phyloP scores from a whole-genome alignment of 495 filamentous ascomycete genomes.

The Xanthoparmelia taractica region DNA sequence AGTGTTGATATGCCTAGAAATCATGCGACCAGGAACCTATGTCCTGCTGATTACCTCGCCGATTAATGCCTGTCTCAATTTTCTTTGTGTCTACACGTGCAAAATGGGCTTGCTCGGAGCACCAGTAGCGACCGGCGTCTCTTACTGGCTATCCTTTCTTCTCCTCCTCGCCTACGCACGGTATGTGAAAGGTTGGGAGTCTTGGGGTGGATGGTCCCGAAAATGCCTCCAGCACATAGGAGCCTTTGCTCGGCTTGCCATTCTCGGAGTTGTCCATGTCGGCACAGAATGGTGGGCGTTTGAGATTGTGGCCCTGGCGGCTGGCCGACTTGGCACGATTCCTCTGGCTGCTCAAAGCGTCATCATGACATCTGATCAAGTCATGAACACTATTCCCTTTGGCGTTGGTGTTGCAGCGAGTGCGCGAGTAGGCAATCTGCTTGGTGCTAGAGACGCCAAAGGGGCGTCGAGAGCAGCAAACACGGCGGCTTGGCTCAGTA shows the following conservation, averaged over 20 bases:
- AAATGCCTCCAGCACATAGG: conserved; percentile 56
- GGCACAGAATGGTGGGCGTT: conserved; percentile 97
- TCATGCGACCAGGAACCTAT: conserved; percentile 83
- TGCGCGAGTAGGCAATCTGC: conserved; percentile 71
- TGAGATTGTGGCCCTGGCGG: conserved; percentile 87
- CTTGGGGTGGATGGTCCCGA: conserved; percentile 76
- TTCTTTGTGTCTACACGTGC: conserved; percentile 68
- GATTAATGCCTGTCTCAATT: conserved; percentile 69
- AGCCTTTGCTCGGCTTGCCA: conserved; percentile 68
- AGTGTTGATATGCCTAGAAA: conserved; percentile 41
- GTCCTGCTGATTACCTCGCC: conserved; percentile 79
- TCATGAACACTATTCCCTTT: conserved; percentile 90
- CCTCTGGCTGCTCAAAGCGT: conserved; percentile 81
- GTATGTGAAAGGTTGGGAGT: conserved; percentile 63
- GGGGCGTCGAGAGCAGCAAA: conserved; percentile 71
- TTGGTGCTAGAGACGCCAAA: conserved; percentile 60
- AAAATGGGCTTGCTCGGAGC: conserved; percentile 68
- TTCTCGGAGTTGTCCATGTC: conserved; percentile 77
- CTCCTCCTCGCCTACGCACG: conserved; percentile 68
- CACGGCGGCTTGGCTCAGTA: conserved; percentile 66
- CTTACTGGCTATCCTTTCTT: conserved; percentile 80
- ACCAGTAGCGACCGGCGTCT: conserved; percentile 73
- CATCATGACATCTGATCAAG: conserved; percentile 90
- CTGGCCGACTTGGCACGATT: conserved; percentile 75
- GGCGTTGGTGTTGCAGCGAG: conserved; percentile 81